Conservation (phyloP, 1,284 basidiomycete genomes). For the Ustilago xerochloae region DNA sequence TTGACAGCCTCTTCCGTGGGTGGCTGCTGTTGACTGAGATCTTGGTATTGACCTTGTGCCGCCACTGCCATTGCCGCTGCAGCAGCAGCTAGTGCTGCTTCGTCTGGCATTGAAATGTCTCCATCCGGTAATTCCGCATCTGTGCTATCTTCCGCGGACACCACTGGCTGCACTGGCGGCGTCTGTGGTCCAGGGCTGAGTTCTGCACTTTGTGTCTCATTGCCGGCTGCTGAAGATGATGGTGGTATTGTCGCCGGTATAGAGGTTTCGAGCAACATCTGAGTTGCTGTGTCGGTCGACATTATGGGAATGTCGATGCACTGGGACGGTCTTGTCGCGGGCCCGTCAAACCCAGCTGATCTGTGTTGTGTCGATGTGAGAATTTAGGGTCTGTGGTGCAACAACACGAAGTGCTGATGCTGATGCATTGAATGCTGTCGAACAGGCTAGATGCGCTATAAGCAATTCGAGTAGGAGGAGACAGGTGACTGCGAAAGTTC, state of each 20-base stretch:
- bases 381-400: not conserved
- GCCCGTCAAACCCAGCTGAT: constrained; percentile 29
- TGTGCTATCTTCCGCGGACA: not conserved
- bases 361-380: not conserved
- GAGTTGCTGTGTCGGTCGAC: constrained; percentile 13
- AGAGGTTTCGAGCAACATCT: constrained; percentile 17
- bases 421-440: too few relatives aligned
- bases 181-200: not conserved
- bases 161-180: not conserved
- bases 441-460: too few relatives aligned
- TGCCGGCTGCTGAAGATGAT: not conserved
- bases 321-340: constrained; percentile 30
- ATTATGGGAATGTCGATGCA: constrained; percentile 13
- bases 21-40: not conserved
- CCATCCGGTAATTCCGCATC: not conserved
- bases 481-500: too few relatives aligned
- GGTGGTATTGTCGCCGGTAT: not conserved
- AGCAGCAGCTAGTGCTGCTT: constrained; percentile 42
- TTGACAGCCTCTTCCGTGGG: not conserved
- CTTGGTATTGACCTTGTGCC: constrained; percentile 12
- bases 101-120: constrained; percentile 23
- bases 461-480: too few relatives aligned
- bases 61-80: constrained; percentile 49
- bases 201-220: not conserved
- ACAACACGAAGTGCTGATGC: too few relatives aligned